Evolutionary conservation across 2,329 filamentous ascomycete species (phyloP), one percentile per base, ranked within the genome.

Genomic region (Hymenoscyphus fraxineus): DNA sequence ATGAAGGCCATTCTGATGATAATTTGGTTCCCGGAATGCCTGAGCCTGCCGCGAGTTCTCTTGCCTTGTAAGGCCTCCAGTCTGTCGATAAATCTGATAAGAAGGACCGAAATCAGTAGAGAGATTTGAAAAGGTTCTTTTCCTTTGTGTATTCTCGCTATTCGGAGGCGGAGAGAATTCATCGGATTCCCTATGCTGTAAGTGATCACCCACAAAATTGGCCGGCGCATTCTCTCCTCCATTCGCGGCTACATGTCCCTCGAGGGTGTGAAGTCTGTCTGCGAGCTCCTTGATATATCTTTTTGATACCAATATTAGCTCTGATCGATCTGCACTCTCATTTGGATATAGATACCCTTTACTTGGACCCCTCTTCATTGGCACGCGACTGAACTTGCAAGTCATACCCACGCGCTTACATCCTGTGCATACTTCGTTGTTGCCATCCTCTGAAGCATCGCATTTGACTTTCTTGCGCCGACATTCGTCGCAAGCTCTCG

Each of bases 271-370:
- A 65, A 97, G 87, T 32, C 93, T 83, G 74, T 96, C 92, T 31
- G 92, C 92, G 27, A 97, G 83, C 76, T 96, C 92, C 75, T 96
- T 96, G 76, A 97, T 97, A 72, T 96, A 96, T 16, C 88, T 91
- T 35, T 35, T 35, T 72, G 60, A 35, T 65, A 65, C 56, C 57
- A 56, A 40, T 41, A 38, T 65, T 44, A 59, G 38, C 63, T 10
- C 63, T n/a, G 22, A 27, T 54, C 47, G 13, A 54, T 3, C 22
- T 27, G 12, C 22, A 12, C n/a, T 16, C 58, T 41, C 35, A 61
- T 10, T 22, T 6, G n/a, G 22, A 51, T n/a, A 12, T 19, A 67
- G 79, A 72, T 82, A 91, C 83, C 93, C 93, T 83, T 96, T 97
- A 74, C 90, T 95, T 2, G 93, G 92, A 1, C 93, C 92, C 66